Evolutionary conservation across 179 eudicot species (phyloP).

Genomic region (Vitellaria paradoxa): DNA sequence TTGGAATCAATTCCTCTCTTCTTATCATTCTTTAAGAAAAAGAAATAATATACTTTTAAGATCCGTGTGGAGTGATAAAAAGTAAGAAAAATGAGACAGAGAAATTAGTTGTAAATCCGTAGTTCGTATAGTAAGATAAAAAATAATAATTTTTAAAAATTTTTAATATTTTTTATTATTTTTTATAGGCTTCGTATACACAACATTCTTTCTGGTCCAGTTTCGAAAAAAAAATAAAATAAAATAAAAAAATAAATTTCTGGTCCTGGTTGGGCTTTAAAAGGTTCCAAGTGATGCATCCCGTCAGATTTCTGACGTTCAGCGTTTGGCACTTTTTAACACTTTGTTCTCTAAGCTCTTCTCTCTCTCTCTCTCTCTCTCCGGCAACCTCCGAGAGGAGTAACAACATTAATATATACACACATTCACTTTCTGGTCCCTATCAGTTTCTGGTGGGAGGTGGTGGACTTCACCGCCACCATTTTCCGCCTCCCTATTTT

Average conservation of each 20-base stretch:
- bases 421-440: constrained; percentile 19
- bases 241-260: constrained; percentile 9
- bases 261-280: constrained; percentile 22
- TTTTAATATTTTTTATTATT: too few relatives aligned
- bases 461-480: constrained; percentile 28
- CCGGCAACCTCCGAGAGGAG: background rate
- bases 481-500: constrained; percentile 21
- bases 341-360: constrained; percentile 10
- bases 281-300: constrained; percentile 23
- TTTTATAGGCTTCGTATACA: too few relatives aligned
- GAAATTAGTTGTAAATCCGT: too few relatives aligned
- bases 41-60: too few relatives aligned
- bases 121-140: too few relatives aligned
- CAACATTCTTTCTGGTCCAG: too few relatives aligned
- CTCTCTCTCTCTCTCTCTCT: constrained; percentile 14
- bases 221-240: background rate
- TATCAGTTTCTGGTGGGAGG: constrained; percentile 33
- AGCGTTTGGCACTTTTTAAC: background rate
- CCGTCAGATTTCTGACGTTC: constrained; percentile 23
- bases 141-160: too few relatives aligned
- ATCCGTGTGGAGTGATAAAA: too few relatives aligned
- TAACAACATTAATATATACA: background rate
- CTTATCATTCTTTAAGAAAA: too few relatives aligned
- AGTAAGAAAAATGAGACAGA: too few relatives aligned
- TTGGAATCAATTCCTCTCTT: too few relatives aligned